Evolutionary conservation across 129 eudicot species (phyloP), one percentile per base, ranked within the genome.

Genomic region (Glebionis coronaria): DNA sequence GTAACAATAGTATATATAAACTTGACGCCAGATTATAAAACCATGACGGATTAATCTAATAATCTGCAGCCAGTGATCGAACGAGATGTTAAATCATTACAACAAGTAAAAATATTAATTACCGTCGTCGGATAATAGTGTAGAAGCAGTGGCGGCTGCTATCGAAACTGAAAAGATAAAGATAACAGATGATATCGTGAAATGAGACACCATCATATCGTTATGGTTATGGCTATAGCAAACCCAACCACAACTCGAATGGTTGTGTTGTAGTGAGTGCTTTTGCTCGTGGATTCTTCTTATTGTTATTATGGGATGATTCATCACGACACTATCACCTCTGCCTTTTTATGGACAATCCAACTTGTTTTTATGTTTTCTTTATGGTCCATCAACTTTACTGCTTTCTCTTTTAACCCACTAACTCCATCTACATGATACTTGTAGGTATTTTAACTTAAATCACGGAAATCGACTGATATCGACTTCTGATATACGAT

Each of bases 101-200:
- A 7, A 6, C 5, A 35, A 35, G 40, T 35, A 35, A 35, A 35
- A 35, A 35, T 35, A 45, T 9, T 56, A 61, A 16, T 49, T 64
- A 81, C 81, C 75, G 49, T 42, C 52, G 70, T 42, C 52, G 70
- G 65, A 53, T 64, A 70, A 18, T 14, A 65, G 56, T 19, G 71
- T 9, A 49, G 75, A 70, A 60, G 58, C 53, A 35, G 40, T 35
- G 46, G 62, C 51, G 73, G 59, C 14, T 53, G 59, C 14, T 53
- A 73, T 56, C 63, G 20, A 16, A 9, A 53, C 70, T 11, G 63
- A 60, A 63, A 66, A 40, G 31, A 35, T 10, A 18, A 71, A 28
- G 19, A 59, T 42, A 47, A 79, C 44, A 23, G 70, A 76, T 55
- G 20, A 42, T 20, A 12, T 66, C 47, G 68, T 8, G 10, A 55